Base-by-base conservation (phyloP, 768 basidiomycete species). In the Baorangia bicolor region DNA sequence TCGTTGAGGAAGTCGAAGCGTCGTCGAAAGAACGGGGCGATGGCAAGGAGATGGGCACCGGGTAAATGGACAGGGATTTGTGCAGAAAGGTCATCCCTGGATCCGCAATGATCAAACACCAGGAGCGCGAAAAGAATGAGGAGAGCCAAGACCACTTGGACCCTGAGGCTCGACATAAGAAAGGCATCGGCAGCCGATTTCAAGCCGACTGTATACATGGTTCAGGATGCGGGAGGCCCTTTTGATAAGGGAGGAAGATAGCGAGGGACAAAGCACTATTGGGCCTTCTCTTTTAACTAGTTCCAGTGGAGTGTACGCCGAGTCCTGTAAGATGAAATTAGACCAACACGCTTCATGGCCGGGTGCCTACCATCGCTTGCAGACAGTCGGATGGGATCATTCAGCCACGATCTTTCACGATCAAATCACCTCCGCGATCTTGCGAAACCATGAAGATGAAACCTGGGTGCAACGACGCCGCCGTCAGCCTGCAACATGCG, bases 1-100 rank as follows among this genome's bases (percentile, higher is more conserved):
- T 83, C 81, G 64, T 83, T 84, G 56, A 91, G 66, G 69, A 91
- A 91, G 64, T 90, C 88, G 64, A 84, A 84, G 50, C 88, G 80
- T 61, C 72, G 74, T 43, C 79, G 81, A 68, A 89, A 90, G 77
- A 91, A 91, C 16, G 87, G 82, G 30, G 74, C 66, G 51, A 87
- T 84, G 59, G 81, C 78, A 62, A 82, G 77, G 52, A 87, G 73
- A 54, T 80, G 78, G 39, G 75, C 74, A 40, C 84, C 81, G 39
- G 88, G 87, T 7, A 90, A 75, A 49, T 74, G 75, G 43, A 74
- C 76, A 48, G 88, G 84, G 39, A 78, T 69, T 42, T 67, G 68
- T n/a, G 56, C 38, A 23, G 66, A 53, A 41, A 65, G 58, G 61
- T 85, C 82, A 56, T 81, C 79, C 52, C 79, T 77, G 60, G 79